Evolutionary conservation across 805 yeast species (phyloP).

Genomic region (Ogataea thermomethanolica): DNA sequence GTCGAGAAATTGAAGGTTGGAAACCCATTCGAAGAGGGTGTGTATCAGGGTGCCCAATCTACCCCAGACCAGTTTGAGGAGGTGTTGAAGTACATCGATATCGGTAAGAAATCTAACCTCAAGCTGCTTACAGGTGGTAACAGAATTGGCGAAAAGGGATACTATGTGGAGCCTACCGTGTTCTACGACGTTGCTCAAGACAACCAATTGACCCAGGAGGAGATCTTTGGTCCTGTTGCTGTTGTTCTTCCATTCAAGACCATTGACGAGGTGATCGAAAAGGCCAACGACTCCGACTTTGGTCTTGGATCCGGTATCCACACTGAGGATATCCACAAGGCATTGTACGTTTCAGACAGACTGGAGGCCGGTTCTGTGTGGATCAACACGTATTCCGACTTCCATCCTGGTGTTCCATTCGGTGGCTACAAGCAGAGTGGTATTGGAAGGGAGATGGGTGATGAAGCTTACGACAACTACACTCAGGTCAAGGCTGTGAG

Average conservation of each 20-base stretch:
- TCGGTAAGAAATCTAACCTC: conserved; percentile 68
- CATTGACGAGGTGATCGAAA: conserved; percentile 67
- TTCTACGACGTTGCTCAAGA: conserved; percentile 76
- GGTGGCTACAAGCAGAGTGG: conserved; percentile 71
- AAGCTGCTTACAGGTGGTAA: conserved; percentile 79
- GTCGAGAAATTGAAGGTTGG: conserved; percentile 62
- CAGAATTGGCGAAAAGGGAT: conserved; percentile 67
- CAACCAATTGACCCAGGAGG: conserved; percentile 78
- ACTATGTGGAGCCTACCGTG: conserved; percentile 76
- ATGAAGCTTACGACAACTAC: conserved; percentile 61
- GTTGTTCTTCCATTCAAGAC: conserved; percentile 69
- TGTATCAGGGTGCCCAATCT: conserved; percentile 75
- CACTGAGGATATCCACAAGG: conserved; percentile 65
- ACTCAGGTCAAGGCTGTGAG: conserved; percentile 65
- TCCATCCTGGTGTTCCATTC: conserved; percentile 64
- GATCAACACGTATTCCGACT: conserved; percentile 72
- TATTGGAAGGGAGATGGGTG: conserved; percentile 72
- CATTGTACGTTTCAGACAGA: conserved; percentile 60
- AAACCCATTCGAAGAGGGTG: conserved; percentile 68
- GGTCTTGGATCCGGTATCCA: conserved; percentile 90
- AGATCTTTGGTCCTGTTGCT: conserved; percentile 88
- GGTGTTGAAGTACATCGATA: conserved; percentile 58
- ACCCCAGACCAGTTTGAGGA: conserved; percentile 63
- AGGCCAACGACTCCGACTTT: conserved; percentile 74
- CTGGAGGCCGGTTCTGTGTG: conserved; percentile 79